Conservation (phyloP, 208 protist genomes). For the Crithidia expoeki region DNA sequence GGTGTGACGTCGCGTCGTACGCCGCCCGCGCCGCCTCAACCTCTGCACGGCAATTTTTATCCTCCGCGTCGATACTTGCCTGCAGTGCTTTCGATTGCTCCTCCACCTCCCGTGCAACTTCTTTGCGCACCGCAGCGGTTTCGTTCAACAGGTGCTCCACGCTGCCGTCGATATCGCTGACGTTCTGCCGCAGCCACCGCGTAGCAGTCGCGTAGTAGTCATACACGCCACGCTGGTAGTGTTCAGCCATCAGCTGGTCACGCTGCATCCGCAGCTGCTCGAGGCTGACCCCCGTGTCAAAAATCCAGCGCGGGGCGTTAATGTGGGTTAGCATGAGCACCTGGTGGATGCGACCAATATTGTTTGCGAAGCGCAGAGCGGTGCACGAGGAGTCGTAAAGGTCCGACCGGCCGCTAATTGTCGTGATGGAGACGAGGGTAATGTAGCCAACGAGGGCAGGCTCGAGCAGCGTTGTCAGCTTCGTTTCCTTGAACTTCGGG, state of each 20-base stretch:
- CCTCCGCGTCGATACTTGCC: conserved; percentile 45
- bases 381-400: conserved; percentile 66
- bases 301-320: conserved; percentile 77
- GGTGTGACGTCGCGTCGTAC: conserved; percentile 42
- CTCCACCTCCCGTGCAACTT: conserved; percentile 54
- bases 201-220: conserved; percentile 68
- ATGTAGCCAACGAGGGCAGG: conserved; percentile 76
- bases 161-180: conserved; percentile 50
- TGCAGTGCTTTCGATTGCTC: conserved; percentile 43
- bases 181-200: conserved; percentile 64
- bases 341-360: conserved; percentile 77
- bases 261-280: conserved; percentile 63
- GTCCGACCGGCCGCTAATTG: conserved; percentile 76
- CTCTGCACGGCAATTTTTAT: conserved; percentile 32
- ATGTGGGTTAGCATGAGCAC: conserved; percentile 85
- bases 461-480: conserved; percentile 81
- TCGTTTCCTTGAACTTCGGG: conserved; percentile 62
- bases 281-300: conserved; percentile 68
- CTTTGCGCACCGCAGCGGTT: conserved; percentile 64
- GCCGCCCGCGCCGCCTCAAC: conserved; percentile 49
- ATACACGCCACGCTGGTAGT: conserved; percentile 72
- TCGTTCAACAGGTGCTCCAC: conserved; percentile 62
- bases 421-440: conserved; percentile 83
- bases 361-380: conserved; percentile 63
- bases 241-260: conserved; percentile 50